Conservation (phyloP, 2,329 filamentous ascomycete genomes). For the Colletotrichum sansevieriae region DNA sequence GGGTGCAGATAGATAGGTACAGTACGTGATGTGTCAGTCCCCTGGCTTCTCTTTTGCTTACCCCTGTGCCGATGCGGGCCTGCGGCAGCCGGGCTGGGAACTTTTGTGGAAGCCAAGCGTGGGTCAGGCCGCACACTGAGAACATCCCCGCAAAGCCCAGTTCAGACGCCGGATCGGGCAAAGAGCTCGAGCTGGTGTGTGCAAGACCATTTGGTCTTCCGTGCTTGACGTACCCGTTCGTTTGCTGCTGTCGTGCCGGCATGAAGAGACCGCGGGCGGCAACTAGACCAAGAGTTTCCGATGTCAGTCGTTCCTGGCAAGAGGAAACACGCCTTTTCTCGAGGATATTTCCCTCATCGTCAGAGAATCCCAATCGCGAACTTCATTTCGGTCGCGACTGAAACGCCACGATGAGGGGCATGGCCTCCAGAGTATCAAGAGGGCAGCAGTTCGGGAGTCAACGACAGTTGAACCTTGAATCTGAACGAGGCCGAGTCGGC, state of each 20-base stretch:
- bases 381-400: slow-evolving; percentile 22
- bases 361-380: slow-evolving; percentile 24
- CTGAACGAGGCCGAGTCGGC: slow-evolving; percentile 24
- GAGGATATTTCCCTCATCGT: slow-evolving; percentile 29
- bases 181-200: slow-evolving; percentile 34
- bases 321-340: slow-evolving; percentile 12
- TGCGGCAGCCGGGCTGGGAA: slow-evolving; percentile 40
- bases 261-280: slow-evolving; percentile 4
- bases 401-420: slow-evolving; percentile 22
- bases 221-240: slow-evolving; percentile 32
- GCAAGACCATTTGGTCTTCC: background rate
- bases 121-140: slow-evolving; percentile 34
- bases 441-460: slow-evolving; percentile 13
- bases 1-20: background rate
- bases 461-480: slow-evolving; percentile 18
- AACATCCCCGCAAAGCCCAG: slow-evolving; percentile 27
- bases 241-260: slow-evolving; percentile 15
- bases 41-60: slow-evolving; percentile 1
- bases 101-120: slow-evolving; percentile 41
- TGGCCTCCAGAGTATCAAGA: slow-evolving; percentile 8
- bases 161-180: slow-evolving; percentile 32
- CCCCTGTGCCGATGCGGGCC: slow-evolving; percentile 41
- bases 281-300: background rate
- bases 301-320: slow-evolving; percentile 13
- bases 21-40: slow-evolving; percentile 18